A percentile compares a stretch with the other conserved stretches of the same genome.
Evolutionary conservation across 2,329 filamentous ascomycete species (phyloP).

Genomic region (Neofusicoccum parvum): DNA sequence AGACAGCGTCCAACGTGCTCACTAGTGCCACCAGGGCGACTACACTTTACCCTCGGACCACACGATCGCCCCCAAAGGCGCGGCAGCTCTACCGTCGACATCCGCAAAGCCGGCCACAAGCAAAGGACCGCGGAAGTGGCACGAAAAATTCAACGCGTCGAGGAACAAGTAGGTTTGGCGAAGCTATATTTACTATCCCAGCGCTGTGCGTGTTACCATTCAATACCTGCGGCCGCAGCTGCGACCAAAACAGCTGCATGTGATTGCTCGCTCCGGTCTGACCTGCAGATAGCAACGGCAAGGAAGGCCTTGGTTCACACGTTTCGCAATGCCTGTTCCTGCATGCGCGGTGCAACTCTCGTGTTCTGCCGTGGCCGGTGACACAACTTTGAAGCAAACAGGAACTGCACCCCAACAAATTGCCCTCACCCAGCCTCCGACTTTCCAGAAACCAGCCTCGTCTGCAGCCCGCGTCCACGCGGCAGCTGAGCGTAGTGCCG

Average conservation of each 20-base stretch:
- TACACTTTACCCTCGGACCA: slow-evolving; percentile 37
- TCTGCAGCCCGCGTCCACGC: background rate
- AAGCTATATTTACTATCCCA: background rate
- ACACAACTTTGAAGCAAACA: slow-evolving; percentile 12
- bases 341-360: slow-evolving; percentile 13
- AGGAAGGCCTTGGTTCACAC: slow-evolving; percentile 9
- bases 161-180: slow-evolving; percentile 6
- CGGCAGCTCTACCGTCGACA: slow-evolving; percentile 13
- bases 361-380: slow-evolving; percentile 10
- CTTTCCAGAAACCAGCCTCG: slow-evolving; percentile 8
- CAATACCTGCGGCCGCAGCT: slow-evolving; percentile 14
- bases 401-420: slow-evolving; percentile 4
- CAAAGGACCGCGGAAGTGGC: slow-evolving; percentile 40
- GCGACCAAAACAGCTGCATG: slow-evolving; percentile 7
- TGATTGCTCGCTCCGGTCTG: slow-evolving; percentile 1
- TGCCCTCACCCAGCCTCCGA: slow-evolving; percentile 7
- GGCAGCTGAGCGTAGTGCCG: background rate
- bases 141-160: slow-evolving; percentile 36
- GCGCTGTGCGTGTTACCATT: slow-evolving; percentile 8
- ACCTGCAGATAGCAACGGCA: slow-evolving; percentile 8
- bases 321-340: slow-evolving; percentile 20
- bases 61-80: slow-evolving; percentile 34
- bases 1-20: background rate
- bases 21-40: slow-evolving; percentile 21
- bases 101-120: slow-evolving; percentile 26